Conservation (phyloP, 1,284 basidiomycete genomes). For the Butyriboletus appendiculatus region DNA sequence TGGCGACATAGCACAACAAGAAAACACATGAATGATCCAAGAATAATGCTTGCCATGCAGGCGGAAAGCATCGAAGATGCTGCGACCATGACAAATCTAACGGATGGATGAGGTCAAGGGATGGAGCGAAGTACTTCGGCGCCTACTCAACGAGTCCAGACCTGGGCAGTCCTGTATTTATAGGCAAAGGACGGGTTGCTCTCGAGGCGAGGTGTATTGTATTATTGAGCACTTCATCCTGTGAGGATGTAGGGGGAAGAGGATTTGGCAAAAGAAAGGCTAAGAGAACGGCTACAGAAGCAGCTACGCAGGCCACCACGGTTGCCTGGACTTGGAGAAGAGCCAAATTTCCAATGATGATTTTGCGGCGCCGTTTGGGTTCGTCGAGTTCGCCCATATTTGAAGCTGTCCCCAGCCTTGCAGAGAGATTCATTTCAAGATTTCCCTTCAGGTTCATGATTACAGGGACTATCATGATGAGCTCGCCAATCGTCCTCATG, state of each 20-base stretch:
- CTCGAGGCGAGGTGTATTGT: slow-evolving; percentile 22
- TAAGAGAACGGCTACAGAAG: slow-evolving; percentile 76
- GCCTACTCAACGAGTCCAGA: slow-evolving; percentile 58
- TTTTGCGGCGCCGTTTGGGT: slow-evolving; percentile 58
- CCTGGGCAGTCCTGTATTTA: slow-evolving; percentile 34
- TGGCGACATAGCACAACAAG: slow-evolving; percentile 81
- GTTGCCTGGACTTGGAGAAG: slow-evolving; percentile 94
- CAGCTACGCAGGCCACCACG: slow-evolving; percentile 86
- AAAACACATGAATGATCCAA: slow-evolving; percentile 93
- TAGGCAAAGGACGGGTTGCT: slow-evolving; percentile 32
- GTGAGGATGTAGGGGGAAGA: slow-evolving; percentile 12
- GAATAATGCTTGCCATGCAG: slow-evolving; percentile 73
- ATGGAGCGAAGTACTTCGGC: not conserved
- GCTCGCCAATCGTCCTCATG: slow-evolving; percentile 88
- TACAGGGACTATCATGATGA: slow-evolving; percentile 96
- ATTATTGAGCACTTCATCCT: slow-evolving; percentile 9
- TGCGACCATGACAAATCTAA: slow-evolving; percentile 81
- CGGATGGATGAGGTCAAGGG: slow-evolving; percentile 13
- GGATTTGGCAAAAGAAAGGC: slow-evolving; percentile 60
- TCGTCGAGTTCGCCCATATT: slow-evolving; percentile 91
- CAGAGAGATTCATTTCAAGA: slow-evolving; percentile 91
- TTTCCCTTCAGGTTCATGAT: slow-evolving; percentile 96
- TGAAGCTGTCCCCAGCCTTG: slow-evolving; percentile 72
- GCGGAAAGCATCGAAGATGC: slow-evolving; percentile 90
- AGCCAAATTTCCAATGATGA: slow-evolving; percentile 83